phyloP scores from a whole-genome alignment of 768 basidiomycete genomes.

The Kwoniella bestiolae region DNA sequence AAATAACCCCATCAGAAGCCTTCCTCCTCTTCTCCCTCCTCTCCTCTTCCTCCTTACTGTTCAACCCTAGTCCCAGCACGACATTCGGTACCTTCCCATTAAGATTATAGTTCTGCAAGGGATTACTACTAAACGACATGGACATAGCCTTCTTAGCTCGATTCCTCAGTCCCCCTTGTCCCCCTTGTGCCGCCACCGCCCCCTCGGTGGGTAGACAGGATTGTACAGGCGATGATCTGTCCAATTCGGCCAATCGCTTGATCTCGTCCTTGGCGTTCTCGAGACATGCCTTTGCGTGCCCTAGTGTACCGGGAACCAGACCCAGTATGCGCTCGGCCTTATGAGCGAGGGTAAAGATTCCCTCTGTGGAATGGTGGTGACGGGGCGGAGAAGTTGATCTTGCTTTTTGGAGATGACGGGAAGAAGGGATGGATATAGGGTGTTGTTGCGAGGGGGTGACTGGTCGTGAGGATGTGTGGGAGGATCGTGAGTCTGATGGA shows the following conservation, averaged over 20 bases:
- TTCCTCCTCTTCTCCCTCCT: constrained; percentile 45
- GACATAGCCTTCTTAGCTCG: constrained; percentile 28
- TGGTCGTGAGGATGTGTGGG: constrained; percentile 42
- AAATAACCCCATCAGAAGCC: constrained; percentile 47
- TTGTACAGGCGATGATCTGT: not conserved
- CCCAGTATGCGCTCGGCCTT: constrained; percentile 49
- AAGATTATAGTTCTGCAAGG: not conserved
- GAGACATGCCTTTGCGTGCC: constrained; percentile 44
- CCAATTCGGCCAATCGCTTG: constrained; percentile 18
- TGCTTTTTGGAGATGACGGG: not conserved
- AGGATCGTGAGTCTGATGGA: constrained; percentile 40
- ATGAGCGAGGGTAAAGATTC: constrained; percentile 35
- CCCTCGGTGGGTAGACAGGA: not conserved
- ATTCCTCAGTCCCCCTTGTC: constrained; percentile 7
- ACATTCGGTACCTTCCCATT: constrained; percentile 27
- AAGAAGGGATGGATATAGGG: not conserved
- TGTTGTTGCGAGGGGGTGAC: constrained; percentile 33
- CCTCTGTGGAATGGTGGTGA: not conserved
- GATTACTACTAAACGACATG: not conserved
- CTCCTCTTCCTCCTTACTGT: constrained; percentile 48
- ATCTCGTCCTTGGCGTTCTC: constrained; percentile 49
- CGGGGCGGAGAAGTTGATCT: not conserved
- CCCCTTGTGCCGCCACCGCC: not conserved
- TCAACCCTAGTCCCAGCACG: constrained; percentile 26
- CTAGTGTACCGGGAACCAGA: constrained; percentile 43